Evolutionary conservation across 768 basidiomycete genomes (phyloP), one percentile per base, ranked within the genome.

Genomic region (Krasilnikovozyma curviuscula): DNA sequence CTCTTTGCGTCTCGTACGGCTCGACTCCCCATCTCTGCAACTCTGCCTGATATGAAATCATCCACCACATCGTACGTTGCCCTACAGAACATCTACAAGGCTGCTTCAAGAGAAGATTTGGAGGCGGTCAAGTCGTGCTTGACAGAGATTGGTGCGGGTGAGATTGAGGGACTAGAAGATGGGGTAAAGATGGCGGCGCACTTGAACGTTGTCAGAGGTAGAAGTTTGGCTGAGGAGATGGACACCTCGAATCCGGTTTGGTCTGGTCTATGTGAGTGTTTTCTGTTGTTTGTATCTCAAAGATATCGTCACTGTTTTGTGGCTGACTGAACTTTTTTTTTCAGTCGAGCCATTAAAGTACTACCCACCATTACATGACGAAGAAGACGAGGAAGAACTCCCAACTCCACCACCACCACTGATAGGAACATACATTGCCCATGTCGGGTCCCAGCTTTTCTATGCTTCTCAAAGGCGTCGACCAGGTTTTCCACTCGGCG

Each of bases 11-110:
- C 18, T 12, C 39, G 42, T 5, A 30, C 68, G 70, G 19, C 70
- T 72, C 73, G 75, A 0, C 73, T 93, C 3, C 93, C 91, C 0
- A 68, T 93, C n/a, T 78, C 79, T 3, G 74, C 81, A 39, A 74
- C 83, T 0, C 71, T 97, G 9, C 91, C 91, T 0, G 91, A 98
- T 66, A 95, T 98, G 84, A 89, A 89, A 61, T 78, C 88, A 16
- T 80, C 79, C 59, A 93, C 93, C 5, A 60, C 68, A 19, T 71
- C 72, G 46, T 97, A 95, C 61, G 78, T 93, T 40, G 71, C 75
- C 16, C 71, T 98, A 12, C 89, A 95, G 61, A 77, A 71, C 34
- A 61, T 97, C 49, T 98, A 89, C 68, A 83, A 82, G 58, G 60
- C 70, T 6, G 75, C 77, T 44, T 80, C 86, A 2, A 55, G 57